phyloP scores from a whole-genome alignment of 148 eudicot species.

The Camellia japonica region DNA sequence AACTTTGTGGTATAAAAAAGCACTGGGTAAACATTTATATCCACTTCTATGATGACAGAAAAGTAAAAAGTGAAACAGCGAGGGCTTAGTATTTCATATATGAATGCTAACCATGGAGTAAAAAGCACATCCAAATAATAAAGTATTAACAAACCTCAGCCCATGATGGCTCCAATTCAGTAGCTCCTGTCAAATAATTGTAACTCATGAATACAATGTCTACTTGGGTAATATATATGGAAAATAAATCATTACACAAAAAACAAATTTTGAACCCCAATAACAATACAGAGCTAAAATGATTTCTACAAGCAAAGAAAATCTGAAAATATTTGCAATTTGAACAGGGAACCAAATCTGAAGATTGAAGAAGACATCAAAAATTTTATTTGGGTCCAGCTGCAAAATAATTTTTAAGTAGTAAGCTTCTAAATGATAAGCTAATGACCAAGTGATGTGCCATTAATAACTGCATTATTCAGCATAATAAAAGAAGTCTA shows the following conservation, averaged over 20 bases:
- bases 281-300: neutral
- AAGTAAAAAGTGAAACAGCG: too few relatives aligned
- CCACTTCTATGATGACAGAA: too few relatives aligned
- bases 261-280: too few relatives aligned
- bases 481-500: too few relatives aligned
- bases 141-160: slow-evolving; percentile 54
- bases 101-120: neutral
- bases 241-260: too few relatives aligned
- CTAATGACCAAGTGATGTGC: too few relatives aligned
- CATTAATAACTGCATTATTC: too few relatives aligned
- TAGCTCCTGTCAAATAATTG: slow-evolving; percentile 60
- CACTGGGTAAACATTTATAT: too few relatives aligned
- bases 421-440: neutral
- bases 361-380: neutral
- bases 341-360: neutral
- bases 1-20: too few relatives aligned
- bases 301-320: neutral
- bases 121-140: neutral
- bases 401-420: neutral
- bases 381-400: neutral
- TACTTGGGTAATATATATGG: too few relatives aligned
- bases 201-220: neutral
- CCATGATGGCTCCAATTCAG: slow-evolving; percentile 74
- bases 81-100: too few relatives aligned
- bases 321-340: neutral